A percentile compares a stretch with the other conserved stretches of the same genome.
Evolutionary conservation across 2,329 filamentous ascomycete genomes (phyloP).

Genomic region (Aureobasidium sp.): DNA sequence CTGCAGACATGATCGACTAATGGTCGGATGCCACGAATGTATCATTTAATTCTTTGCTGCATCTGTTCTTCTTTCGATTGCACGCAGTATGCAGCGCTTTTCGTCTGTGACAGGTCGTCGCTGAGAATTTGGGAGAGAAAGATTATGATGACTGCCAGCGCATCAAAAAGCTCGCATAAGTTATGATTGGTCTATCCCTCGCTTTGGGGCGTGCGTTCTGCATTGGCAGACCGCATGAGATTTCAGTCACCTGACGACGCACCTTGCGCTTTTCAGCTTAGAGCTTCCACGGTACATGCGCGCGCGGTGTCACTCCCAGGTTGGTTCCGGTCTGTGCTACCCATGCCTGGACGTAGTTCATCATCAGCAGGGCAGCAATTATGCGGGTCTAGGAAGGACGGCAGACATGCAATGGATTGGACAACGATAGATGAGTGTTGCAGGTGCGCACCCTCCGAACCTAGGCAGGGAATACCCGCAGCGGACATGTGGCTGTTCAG

Average conservation of each 20-base stretch:
- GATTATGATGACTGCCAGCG: too few species aligned
- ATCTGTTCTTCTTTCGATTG: neutral
- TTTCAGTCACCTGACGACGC: conserved; percentile 14
- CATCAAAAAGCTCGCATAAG: conserved; percentile 12
- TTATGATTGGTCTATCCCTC: conserved; percentile 10
- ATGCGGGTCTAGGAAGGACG: conserved; percentile 1
- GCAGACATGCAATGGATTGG: neutral
- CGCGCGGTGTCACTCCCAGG: neutral
- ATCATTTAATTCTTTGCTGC: conserved; percentile 1
- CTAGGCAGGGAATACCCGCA: conserved; percentile 1
- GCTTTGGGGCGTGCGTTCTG: conserved; percentile 6
- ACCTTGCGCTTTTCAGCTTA: conserved; percentile 12
- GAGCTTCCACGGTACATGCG: conserved; percentile 7
- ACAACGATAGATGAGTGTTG: neutral
- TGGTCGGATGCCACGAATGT: conserved; percentile 7
- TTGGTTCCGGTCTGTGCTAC: conserved; percentile 13
- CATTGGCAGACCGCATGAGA: conserved; percentile 11
- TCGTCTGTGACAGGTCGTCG: conserved; percentile 14
- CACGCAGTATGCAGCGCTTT: conserved; percentile 7
- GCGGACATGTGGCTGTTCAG: neutral
- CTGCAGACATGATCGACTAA: neutral
- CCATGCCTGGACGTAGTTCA: conserved; percentile 10
- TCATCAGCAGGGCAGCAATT: conserved; percentile 7
- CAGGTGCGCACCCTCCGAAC: neutral
- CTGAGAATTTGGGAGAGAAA: neutral